Evolutionary conservation across 106 monocot genomes (phyloP).

Genomic region (Hemerocallis citrina): DNA sequence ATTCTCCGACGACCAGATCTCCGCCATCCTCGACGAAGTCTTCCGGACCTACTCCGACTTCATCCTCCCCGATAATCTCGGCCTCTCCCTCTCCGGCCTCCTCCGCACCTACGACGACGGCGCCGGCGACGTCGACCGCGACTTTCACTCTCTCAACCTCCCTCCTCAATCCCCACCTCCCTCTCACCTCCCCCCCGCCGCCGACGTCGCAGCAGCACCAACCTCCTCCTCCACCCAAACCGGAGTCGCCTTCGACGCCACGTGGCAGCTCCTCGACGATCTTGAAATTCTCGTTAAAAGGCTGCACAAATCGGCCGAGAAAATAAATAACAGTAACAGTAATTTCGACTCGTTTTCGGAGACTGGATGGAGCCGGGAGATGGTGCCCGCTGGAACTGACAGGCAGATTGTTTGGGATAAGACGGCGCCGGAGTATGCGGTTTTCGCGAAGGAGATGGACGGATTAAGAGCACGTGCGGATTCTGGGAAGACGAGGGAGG

Average conservation of each 20-base stretch:
- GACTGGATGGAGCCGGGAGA: conserved; percentile 88
- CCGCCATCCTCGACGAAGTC: conserved; percentile 83
- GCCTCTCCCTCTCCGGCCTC: conserved; percentile 44
- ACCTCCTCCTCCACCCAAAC: conserved; percentile 35
- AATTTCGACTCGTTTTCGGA: conserved; percentile 83
- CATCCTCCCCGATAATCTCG: conserved; percentile 21
- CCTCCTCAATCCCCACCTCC: conserved; percentile 5
- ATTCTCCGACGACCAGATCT: conserved; percentile 77
- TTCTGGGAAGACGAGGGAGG: conserved; percentile 39
- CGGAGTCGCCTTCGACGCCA: conserved; percentile 57
- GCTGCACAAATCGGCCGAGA: conserved; percentile 14
- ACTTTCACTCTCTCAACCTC: conserved; percentile 37
- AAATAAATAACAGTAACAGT: conserved; percentile 6
- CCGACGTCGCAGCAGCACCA: conserved; percentile 10
- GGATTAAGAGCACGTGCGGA: conserved; percentile 65
- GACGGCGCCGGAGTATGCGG: conserved; percentile 41
- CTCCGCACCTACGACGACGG: conserved; percentile 73
- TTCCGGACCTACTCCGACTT: conserved; percentile 73
- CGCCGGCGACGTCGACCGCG: conserved; percentile 69
- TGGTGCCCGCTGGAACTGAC: conserved; percentile 30
- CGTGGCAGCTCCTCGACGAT: conserved; percentile 71
- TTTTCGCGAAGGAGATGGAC: conserved; percentile 59
- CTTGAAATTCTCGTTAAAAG: conserved; percentile 72
- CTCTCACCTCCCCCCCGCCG: neutral
- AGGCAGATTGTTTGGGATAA: conserved; percentile 51